Evolutionary conservation across 2,329 filamentous ascomycete species (phyloP).

Genomic region (Penicillium italicum): DNA sequence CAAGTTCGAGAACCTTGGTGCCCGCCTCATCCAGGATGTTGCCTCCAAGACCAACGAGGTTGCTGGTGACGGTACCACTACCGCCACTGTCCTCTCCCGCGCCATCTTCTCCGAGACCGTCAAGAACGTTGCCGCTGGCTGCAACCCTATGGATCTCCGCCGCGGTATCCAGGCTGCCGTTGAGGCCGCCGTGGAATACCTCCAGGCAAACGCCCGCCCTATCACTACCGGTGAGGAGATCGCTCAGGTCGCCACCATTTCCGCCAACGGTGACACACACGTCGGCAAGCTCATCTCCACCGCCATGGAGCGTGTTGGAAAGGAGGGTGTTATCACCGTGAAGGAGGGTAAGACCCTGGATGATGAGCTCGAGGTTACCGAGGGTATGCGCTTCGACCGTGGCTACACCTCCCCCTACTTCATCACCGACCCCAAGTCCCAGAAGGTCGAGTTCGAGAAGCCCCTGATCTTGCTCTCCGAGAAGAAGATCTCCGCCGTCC

Average conservation of each 20-base stretch:
- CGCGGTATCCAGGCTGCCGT: constrained; percentile 96
- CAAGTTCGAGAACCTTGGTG: constrained; percentile 99
- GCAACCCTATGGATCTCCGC: constrained; percentile 99
- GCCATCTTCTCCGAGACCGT: constrained; percentile 99
- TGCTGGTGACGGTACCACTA: constrained; percentile 97
- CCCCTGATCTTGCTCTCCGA: constrained; percentile 96
- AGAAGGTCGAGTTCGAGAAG: constrained; percentile 99
- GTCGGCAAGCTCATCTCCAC: constrained; percentile 94
- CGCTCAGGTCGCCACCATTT: constrained; percentile 96
- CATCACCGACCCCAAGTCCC: constrained; percentile 97
- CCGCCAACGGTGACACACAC: constrained; percentile 92
- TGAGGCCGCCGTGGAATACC: constrained; percentile 87
- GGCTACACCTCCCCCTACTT: constrained; percentile 99
- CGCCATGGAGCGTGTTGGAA: constrained; percentile 99
- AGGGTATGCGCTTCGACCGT: constrained; percentile 99
- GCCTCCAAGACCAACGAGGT: constrained; percentile 99
- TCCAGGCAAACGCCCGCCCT: constrained; percentile 94
- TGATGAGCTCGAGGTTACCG: constrained; percentile 97
- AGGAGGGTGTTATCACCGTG: constrained; percentile 99
- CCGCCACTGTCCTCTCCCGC: constrained; percentile 91
- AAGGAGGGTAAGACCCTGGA: constrained; percentile 99
- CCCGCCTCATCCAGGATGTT: constrained; percentile 93
- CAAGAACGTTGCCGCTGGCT: constrained; percentile 98
- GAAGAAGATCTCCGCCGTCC: constrained; percentile 99
- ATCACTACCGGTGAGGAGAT: constrained; percentile 98